These are phyloP conservation scores for Alternaria longipes DNA, from an alignment of 2,329 filamentous ascomycete species.

Conservation along the genomic window DNA sequence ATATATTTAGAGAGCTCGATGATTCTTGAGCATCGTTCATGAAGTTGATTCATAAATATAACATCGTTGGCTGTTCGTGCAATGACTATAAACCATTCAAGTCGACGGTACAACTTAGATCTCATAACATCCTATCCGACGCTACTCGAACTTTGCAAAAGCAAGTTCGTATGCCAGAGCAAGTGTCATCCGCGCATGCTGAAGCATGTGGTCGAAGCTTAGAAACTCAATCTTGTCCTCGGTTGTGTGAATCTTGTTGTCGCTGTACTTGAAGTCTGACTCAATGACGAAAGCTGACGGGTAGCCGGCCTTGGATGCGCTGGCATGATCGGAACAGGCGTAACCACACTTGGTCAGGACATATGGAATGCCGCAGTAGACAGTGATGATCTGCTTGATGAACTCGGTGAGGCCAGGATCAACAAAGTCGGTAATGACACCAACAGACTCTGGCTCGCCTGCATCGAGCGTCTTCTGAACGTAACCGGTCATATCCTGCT, in stretches of 20 bases:
- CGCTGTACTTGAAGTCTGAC: slow-evolving; percentile 70
- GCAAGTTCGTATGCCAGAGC: slow-evolving; percentile 86
- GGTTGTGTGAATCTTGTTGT: slow-evolving; percentile 75
- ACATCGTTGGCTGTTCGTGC: background rate
- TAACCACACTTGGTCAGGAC: slow-evolving; percentile 90
- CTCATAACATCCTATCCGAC: background rate
- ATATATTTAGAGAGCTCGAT: background rate
- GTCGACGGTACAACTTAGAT: background rate
- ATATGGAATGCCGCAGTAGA: slow-evolving; percentile 89
- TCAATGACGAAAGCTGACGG: slow-evolving; percentile 81
- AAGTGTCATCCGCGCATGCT: slow-evolving; percentile 86
- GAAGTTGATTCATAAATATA: background rate
- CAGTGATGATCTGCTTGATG: slow-evolving; percentile 86
- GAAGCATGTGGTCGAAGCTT: slow-evolving; percentile 89
- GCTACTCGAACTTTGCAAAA: slow-evolving; percentile 71
- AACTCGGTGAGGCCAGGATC: slow-evolving; percentile 83
- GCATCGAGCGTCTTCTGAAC: slow-evolving; percentile 83
- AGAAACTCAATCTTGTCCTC: slow-evolving; percentile 76
- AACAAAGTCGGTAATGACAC: slow-evolving; percentile 92
- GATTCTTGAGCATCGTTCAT: background rate
- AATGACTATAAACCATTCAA: background rate
- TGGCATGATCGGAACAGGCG: slow-evolving; percentile 80
- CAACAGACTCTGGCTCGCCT: slow-evolving; percentile 83
- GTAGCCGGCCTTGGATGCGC: slow-evolving; percentile 76
- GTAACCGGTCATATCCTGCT: slow-evolving; percentile 94